These are phyloP conservation scores for Yamagishiella unicocca DNA, from an alignment of 139 green algal species.

Conservation along the genomic window DNA sequence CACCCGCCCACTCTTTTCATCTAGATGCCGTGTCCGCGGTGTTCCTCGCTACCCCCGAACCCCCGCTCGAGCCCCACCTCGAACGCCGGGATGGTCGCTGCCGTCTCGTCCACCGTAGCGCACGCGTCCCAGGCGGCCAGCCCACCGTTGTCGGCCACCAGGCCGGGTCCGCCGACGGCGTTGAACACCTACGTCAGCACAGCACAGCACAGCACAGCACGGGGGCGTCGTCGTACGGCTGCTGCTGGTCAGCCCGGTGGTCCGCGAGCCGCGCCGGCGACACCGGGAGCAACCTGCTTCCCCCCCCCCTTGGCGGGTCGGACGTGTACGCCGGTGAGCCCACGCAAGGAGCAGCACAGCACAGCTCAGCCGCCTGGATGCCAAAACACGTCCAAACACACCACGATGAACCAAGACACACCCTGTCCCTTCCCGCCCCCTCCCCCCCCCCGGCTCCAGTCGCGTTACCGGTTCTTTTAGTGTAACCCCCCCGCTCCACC, in stretches of 20 bases:
- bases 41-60: too few relatives aligned
- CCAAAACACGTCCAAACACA: too few relatives aligned
- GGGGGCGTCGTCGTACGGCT: not conserved
- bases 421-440: too few relatives aligned
- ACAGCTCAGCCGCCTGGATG: not conserved
- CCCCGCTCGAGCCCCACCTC: conserved; percentile 29
- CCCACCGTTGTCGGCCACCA: not conserved
- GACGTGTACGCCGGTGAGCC: too few relatives aligned
- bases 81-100: not conserved
- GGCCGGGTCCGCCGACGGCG: not conserved
- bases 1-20: too few relatives aligned
- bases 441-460: too few relatives aligned
- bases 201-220: not conserved
- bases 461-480: too few relatives aligned
- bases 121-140: conserved; percentile 14
- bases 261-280: not conserved
- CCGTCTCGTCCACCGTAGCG: not conserved
- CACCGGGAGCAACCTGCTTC: not conserved
- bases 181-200: conserved; percentile 9
- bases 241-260: not conserved
- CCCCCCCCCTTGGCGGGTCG: not conserved
- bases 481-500: too few relatives aligned
- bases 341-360: not conserved
- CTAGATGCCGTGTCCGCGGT: too few relatives aligned
- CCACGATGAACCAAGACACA: too few relatives aligned